Percentiles rank a stretch among this genome's conserved stretches.
phyloP scores from a whole-genome alignment of 1,139 yeast genomes.

The Geotrichum restrictum region DNA sequence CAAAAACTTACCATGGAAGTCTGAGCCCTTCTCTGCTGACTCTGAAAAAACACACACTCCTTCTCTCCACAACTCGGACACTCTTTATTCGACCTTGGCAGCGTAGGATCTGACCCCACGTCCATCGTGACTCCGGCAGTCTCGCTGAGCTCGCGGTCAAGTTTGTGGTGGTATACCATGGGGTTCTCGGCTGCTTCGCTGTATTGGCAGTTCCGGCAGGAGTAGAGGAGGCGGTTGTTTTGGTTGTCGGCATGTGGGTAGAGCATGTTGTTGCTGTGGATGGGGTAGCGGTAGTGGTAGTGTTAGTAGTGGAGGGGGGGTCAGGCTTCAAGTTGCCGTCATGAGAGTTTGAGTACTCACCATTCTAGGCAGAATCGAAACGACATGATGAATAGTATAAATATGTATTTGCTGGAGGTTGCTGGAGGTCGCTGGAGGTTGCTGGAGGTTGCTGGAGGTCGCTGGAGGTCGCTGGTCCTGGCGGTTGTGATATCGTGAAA shows the following conservation, averaged over 20 bases:
- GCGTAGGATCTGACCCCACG: conserved; percentile 92
- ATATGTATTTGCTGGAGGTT: conserved; percentile 5
- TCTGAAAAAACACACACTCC: conserved; percentile 94
- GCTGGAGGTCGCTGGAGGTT: background rate
- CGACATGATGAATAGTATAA: conserved; percentile 62
- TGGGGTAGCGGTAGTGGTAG: background rate
- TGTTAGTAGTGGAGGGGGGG: too few relatives aligned
- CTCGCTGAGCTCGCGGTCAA: conserved; percentile 83
- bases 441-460: background rate
- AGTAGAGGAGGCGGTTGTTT: conserved; percentile 65
- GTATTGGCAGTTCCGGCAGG: conserved; percentile 93
- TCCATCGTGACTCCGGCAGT: conserved; percentile 98
- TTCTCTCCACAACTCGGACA: conserved; percentile 85
- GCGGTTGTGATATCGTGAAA: too few relatives aligned
- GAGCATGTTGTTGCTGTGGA: conserved; percentile 78
- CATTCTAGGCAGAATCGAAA: conserved; percentile 91
- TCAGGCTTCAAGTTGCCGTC: background rate
- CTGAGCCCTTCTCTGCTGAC: conserved; percentile 90
- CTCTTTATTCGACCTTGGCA: conserved; percentile 88
- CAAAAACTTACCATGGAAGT: conserved; percentile 71
- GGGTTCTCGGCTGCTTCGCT: conserved; percentile 89
- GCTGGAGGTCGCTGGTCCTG: background rate
- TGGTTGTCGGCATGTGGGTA: conserved; percentile 94
- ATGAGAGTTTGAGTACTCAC: conserved; percentile 34
- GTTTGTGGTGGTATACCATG: conserved; percentile 86